Evolutionary conservation across 495 filamentous ascomycete genomes (phyloP), one percentile per base, ranked within the genome.

Genomic region (Lophiotrema nucula): DNA sequence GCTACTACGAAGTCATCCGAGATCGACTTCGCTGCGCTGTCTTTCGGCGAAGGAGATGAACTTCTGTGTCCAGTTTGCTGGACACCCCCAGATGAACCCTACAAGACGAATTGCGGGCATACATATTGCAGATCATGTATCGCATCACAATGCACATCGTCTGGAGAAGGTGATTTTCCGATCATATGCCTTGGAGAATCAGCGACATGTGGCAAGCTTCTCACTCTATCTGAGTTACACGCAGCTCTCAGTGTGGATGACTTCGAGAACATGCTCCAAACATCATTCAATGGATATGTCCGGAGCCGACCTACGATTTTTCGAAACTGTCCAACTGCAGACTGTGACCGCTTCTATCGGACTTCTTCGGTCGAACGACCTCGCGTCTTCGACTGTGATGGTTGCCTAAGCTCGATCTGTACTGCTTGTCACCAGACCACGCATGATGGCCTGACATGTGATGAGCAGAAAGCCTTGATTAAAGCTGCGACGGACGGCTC

Each of bases 261-360:
- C 4, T 60, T 47, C 49, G 57, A 54, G 5, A 46, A 19, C 15
- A 13, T 60, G 4, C 41, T 54, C 25, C 31, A 62, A 19, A 28
- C 51, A 1, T 62, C 58, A 5, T 33, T 62, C 4, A 47, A 28
- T n/a, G 19, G 1, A 26, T 54, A 66, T 43, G 13, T 62, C 28
- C 52, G 52, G 15, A 60, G 53, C 26, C 58, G 39, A 33, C 23
- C 58, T n/a, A 31, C 46, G 18, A 39, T 45, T 23, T 63, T 52
- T 28, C 53, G 47, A 52, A 58, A 66, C 23, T 66, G 63, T 22
- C 49, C 63, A 5, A 52, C 52, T 1, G 58, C 63, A 23, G 63
- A 66, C 39, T 66, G 62, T 47, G 47, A 56, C 53, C 31, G 47
- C 45, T 53, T 66, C 42, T 66, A 53, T 47, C 24, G 63, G 13